A percentile compares a stretch with the other conserved stretches of the same genome.
phyloP scores from a whole-genome alignment of 2,329 filamentous ascomycete genomes.

The Ceratocystis harringtonii region DNA sequence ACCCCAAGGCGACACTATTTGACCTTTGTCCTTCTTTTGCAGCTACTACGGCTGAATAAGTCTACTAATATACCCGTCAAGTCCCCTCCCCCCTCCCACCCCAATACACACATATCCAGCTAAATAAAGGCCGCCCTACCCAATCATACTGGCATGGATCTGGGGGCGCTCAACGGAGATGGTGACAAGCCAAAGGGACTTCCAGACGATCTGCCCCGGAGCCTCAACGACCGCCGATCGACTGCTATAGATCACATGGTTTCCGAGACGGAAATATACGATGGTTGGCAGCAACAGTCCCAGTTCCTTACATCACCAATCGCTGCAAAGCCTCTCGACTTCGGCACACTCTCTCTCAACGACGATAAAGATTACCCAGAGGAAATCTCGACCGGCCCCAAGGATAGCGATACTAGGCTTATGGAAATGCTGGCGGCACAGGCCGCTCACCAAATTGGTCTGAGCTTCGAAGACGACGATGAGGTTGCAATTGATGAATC shows the following conservation, averaged over 20 bases:
- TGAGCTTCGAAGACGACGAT: conserved; percentile 63
- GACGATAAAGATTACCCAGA: conserved; percentile 47
- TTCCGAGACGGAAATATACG: conserved; percentile 89
- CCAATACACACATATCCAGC: conserved; percentile 24
- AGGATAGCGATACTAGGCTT: conserved; percentile 70
- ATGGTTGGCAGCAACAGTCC: conserved; percentile 97
- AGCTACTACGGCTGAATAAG: not conserved
- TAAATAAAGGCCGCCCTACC: conserved; percentile 15
- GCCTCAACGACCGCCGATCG: conserved; percentile 71
- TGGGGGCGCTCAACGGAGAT: conserved; percentile 33
- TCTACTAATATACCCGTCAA: not conserved
- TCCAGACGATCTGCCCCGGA: conserved; percentile 76
- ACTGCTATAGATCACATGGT: conserved; percentile 47
- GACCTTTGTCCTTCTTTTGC: not conserved
- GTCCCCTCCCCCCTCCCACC: not conserved
- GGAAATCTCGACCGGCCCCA: conserved; percentile 35
- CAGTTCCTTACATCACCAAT: conserved; percentile 85
- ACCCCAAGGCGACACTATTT: not conserved
- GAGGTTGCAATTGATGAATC: conserved; percentile 60
- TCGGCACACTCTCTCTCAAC: conserved; percentile 67
- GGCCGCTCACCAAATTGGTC: conserved; percentile 64
- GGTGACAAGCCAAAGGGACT: conserved; percentile 39
- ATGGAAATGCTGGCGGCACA: conserved; percentile 95
- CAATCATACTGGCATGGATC: conserved; percentile 39
- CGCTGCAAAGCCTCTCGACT: conserved; percentile 67